Evolutionary conservation across 2,329 filamentous ascomycete genomes (phyloP).

Genomic region (Pseudogymnoascus pannorum): DNA sequence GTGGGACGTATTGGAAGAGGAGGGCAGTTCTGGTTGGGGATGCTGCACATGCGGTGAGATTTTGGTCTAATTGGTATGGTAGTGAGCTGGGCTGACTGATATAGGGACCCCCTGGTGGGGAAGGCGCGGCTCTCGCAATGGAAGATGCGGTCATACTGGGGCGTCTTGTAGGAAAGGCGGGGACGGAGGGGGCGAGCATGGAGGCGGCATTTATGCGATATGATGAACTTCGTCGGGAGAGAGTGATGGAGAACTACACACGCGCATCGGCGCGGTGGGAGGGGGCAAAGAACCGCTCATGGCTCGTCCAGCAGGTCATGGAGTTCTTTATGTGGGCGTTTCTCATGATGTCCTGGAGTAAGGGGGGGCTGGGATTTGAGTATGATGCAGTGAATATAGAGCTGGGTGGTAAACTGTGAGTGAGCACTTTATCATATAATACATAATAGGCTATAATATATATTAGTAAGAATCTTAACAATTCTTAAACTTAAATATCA

Average conservation of each 20-base stretch:
- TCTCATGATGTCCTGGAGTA: constrained; percentile 9
- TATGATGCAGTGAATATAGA: background rate
- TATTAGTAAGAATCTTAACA: background rate
- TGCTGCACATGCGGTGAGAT: constrained; percentile 18
- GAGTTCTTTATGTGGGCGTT: constrained; percentile 24
- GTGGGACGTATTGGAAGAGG: constrained; percentile 14
- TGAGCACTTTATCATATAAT: too few species aligned
- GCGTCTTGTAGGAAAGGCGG: constrained; percentile 29
- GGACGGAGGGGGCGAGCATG: constrained; percentile 39
- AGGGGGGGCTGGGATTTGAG: background rate
- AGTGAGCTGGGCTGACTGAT: background rate
- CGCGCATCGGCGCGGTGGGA: constrained; percentile 26
- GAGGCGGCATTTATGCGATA: constrained; percentile 30
- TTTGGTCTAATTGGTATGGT: background rate
- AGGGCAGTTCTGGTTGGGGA: constrained; percentile 17
- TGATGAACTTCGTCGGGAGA: constrained; percentile 20
- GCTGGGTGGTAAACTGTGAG: background rate
- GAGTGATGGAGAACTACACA: constrained; percentile 32
- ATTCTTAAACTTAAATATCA: background rate
- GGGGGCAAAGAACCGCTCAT: constrained; percentile 13
- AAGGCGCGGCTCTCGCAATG: constrained; percentile 44
- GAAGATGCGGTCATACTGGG: constrained; percentile 45
- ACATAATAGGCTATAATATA: too few species aligned
- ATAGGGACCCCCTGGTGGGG: constrained; percentile 43
- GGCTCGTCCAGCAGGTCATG: constrained; percentile 19